These are phyloP conservation scores for Aspergillus avenaceus DNA, from an alignment of 495 filamentous ascomycete genomes.

Conservation along the genomic window DNA sequence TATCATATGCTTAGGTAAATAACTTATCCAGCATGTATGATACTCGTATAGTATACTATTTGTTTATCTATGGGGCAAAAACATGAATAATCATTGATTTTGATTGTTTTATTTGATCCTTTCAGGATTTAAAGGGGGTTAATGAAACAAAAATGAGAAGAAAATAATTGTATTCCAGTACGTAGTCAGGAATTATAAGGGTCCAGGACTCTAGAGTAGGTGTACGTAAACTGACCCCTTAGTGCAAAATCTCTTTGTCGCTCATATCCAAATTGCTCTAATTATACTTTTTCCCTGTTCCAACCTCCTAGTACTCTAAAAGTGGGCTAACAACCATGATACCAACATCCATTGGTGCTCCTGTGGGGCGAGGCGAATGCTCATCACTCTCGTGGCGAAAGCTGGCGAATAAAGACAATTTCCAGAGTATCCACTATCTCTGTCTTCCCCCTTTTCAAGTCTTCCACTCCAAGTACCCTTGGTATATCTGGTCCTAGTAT, in stretches of 20 bases:
- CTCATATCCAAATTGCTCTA: neutral
- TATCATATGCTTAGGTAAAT: neutral
- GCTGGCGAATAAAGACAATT: constrained; percentile 19
- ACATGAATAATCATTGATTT: constrained; percentile 1
- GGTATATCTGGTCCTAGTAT: neutral
- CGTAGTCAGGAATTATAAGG: too few relatives aligned
- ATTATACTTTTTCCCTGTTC: constrained; percentile 1
- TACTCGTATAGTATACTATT: constrained; percentile 2
- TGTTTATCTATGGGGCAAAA: too few relatives aligned
- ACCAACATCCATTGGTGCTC: constrained; percentile 3
- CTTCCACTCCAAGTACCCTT: constrained; percentile 1
- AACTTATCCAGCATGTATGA: neutral
- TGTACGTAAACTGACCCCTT: neutral
- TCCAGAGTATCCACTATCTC: constrained; percentile 16
- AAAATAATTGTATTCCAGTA: too few relatives aligned
- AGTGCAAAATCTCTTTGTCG: neutral
- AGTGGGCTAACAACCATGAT: neutral
- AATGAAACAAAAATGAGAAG: too few relatives aligned
- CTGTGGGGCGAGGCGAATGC: constrained; percentile 17
- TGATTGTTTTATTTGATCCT: constrained; percentile 1
- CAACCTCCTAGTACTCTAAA: constrained; percentile 1
- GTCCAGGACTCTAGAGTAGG: neutral
- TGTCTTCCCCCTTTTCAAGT: constrained; percentile 18
- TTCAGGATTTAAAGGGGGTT: too few relatives aligned
- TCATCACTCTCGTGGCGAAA: constrained; percentile 21